Percentiles rank a stretch among this genome's conserved stretches.
Evolutionary conservation across 192 early-diverging fungal genomes (phyloP).

Genomic region (Lobosporangium transversale): DNA sequence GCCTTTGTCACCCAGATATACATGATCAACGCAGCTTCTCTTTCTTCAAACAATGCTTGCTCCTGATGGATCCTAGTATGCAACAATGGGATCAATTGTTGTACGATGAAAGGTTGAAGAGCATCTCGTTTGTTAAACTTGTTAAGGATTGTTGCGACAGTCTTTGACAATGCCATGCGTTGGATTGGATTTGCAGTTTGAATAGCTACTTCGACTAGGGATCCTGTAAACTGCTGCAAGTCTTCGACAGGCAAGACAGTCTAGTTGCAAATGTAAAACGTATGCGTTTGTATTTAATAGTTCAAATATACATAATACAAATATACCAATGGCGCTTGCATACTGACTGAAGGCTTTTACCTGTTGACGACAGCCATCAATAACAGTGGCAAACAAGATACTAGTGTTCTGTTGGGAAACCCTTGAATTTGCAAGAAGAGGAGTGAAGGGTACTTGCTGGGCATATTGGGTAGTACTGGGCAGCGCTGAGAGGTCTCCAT

Average conservation of each 20-base stretch:
- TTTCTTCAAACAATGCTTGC: slow-evolving; percentile 21
- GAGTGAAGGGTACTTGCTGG: slow-evolving; percentile 29
- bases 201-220: slow-evolving; percentile 55
- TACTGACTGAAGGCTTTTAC: background rate
- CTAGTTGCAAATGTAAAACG: slow-evolving; percentile 26
- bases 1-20: slow-evolving; percentile 72
- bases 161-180: slow-evolving; percentile 63
- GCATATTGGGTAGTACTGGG: slow-evolving; percentile 4
- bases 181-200: slow-evolving; percentile 51
- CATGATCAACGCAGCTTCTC: slow-evolving; percentile 34
- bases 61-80: slow-evolving; percentile 31
- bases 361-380: slow-evolving; percentile 53
- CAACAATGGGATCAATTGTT: slow-evolving; percentile 30
- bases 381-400: slow-evolving; percentile 31
- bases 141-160: slow-evolving; percentile 72
- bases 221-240: slow-evolving; percentile 54
- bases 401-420: slow-evolving; percentile 44
- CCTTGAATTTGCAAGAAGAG: slow-evolving; percentile 17
- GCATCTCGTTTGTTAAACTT: slow-evolving; percentile 62
- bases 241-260: slow-evolving; percentile 61
- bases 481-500: slow-evolving; percentile 48
- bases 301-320: background rate
- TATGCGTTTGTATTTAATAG: background rate
- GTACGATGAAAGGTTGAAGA: slow-evolving; percentile 36
- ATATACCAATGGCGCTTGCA: background rate